Evolutionary conservation across 495 filamentous ascomycete genomes (phyloP), one percentile per base, ranked within the genome.

Genomic region (Pyrenula massariospora): DNA sequence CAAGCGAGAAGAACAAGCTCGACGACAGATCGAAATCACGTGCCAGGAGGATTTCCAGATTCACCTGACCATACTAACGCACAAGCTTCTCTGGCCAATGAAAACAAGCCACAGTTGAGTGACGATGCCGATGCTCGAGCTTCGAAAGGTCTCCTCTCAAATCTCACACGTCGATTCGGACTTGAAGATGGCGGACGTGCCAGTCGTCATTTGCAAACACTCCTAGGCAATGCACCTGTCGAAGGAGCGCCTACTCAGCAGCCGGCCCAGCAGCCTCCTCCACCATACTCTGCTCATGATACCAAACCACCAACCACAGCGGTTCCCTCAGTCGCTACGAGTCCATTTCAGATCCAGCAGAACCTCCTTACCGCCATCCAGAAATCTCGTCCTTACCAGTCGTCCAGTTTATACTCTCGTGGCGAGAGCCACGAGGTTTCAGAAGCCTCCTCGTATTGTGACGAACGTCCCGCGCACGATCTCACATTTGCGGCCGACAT

Each of bases 401-500:
- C 88, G 2, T 76, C 80, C 5, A 71, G 70, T 24, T 63, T 96
- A 47, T 91, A 85, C 68, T 79, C 80, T 24, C 82, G 80, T 1
- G 88, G 91, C 0, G 69, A 81, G 36, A 86, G 86, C 20, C 84
- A 82, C 51, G 73, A 82, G 31, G 84, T 97, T 60, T 86, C 87
- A 61, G 90, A 96, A 67, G 85, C 87, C 53, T 80, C 84, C 51
- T 87, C 88, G 0, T 97, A 96, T 73, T 98, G 93, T 68, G 92
- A 95, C 70, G 72, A 84, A 56, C 85, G 76, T 50, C 84, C 87
- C 20, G 84, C 81, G n/a, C 84, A 91, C 54, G 85, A 97, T 69
- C 80, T 98, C 42, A 73, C 74, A 25, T 87, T 86, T 65, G 77
- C 84, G 50, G 88, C 85, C 22, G 84, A 86, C 11, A 80, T 86